Percentiles rank a stretch among this genome's conserved stretches.
Evolutionary conservation across 176 grass and related monocot genomes (phyloP).

Genomic region (Ampelocalamus luodianensis): DNA sequence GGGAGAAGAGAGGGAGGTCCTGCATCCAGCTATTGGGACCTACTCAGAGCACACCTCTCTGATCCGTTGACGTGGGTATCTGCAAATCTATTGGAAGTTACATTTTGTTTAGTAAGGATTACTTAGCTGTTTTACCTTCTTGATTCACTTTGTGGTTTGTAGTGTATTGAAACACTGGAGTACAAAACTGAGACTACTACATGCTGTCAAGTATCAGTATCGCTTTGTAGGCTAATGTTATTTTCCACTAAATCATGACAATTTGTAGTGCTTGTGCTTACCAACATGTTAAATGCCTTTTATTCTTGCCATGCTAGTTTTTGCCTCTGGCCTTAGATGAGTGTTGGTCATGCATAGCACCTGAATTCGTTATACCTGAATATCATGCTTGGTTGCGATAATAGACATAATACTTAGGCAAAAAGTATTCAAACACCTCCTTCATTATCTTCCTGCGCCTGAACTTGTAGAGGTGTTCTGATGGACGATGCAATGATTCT

Average conservation of each 20-base stretch:
- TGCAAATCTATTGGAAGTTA: slow-evolving; percentile 1
- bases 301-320: background rate
- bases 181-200: background rate
- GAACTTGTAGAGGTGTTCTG: slow-evolving; percentile 62
- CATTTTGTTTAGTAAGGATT: background rate
- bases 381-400: background rate
- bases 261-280: background rate
- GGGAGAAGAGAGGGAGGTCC: slow-evolving; percentile 61
- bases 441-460: slow-evolving; percentile 18
- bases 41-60: slow-evolving; percentile 61
- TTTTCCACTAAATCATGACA: background rate
- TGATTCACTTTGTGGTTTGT: slow-evolving; percentile 19
- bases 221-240: background rate
- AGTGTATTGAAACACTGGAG: background rate
- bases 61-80: slow-evolving; percentile 70
- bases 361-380: background rate
- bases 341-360: background rate
- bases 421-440: background rate
- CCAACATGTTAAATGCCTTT: background rate
- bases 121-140: background rate
- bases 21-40: slow-evolving; percentile 61
- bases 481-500: slow-evolving; percentile 89
- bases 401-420: background rate
- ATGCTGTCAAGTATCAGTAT: background rate
- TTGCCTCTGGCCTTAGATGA: background rate